These are phyloP conservation scores for Xanthoconium purpureum DNA, from an alignment of 768 basidiomycete genomes.

Conservation along the genomic window DNA sequence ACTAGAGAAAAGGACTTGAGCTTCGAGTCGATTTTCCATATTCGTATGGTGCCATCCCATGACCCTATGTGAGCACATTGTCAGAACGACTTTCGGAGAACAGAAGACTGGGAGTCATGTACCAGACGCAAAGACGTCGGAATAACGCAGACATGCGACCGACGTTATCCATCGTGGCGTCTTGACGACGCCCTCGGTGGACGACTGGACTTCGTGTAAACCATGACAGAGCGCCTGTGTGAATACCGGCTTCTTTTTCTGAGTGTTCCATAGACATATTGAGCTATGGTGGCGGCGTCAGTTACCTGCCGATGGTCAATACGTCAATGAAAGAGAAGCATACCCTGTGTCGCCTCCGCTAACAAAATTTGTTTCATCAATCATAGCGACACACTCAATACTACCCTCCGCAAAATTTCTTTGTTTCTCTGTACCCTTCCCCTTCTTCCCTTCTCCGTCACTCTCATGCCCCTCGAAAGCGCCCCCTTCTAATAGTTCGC, in stretches of 20 bases:
- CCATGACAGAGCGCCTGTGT: slow-evolving; percentile 87
- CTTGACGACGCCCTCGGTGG: slow-evolving; percentile 69
- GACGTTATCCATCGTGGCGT: slow-evolving; percentile 92
- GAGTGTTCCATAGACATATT: slow-evolving; percentile 88
- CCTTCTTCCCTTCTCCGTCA: slow-evolving; percentile 38
- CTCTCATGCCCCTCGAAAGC: slow-evolving; percentile 56
- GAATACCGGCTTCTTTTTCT: slow-evolving; percentile 94
- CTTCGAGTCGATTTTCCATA: slow-evolving; percentile 87
- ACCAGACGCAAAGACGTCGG: slow-evolving; percentile 91
- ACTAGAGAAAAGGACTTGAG: slow-evolving; percentile 72
- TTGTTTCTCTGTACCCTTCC: slow-evolving; percentile 21
- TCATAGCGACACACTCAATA: slow-evolving; percentile 88
- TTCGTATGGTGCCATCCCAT: slow-evolving; percentile 84
- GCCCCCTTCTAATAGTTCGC: slow-evolving; percentile 79
- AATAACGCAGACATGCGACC: slow-evolving; percentile 78
- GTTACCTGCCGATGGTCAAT: background rate
- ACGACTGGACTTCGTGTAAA: slow-evolving; percentile 63
- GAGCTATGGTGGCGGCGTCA: slow-evolving; percentile 41
- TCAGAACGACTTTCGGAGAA: slow-evolving; percentile 2
- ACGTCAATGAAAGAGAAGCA: slow-evolving; percentile 23
- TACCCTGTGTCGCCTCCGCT: slow-evolving; percentile 97
- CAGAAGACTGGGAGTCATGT: slow-evolving; percentile 16
- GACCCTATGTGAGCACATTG: slow-evolving; percentile 56
- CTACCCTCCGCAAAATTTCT: slow-evolving; percentile 80
- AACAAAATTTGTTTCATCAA: slow-evolving; percentile 90